These are phyloP conservation scores for Phaeosphaeriaceae sp. DNA, from an alignment of 2,329 filamentous ascomycete genomes.

Conservation along the genomic window DNA sequence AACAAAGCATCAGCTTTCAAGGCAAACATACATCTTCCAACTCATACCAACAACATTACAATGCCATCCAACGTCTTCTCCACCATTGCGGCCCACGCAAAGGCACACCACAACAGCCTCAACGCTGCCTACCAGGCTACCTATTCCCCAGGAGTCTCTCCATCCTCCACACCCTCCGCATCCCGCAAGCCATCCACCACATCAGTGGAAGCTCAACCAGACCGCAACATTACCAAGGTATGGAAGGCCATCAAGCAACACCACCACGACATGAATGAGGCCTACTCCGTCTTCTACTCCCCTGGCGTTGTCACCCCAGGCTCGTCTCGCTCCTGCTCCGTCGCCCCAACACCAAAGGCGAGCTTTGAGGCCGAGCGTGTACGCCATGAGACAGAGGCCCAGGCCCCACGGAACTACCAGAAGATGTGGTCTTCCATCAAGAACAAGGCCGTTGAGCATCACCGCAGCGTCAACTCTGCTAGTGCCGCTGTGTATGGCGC, in stretches of 20 bases:
- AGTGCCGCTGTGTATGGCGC: constrained; percentile 14
- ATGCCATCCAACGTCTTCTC: constrained; percentile 32
- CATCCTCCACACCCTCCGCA: constrained; percentile 11
- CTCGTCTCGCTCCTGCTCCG: constrained; percentile 15
- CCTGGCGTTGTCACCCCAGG: constrained; percentile 14
- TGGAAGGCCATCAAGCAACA: constrained; percentile 41
- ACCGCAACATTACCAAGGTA: constrained; percentile 27
- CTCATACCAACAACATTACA: constrained; percentile 15
- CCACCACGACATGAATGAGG: constrained; percentile 38
- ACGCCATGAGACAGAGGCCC: constrained; percentile 9
- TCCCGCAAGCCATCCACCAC: constrained; percentile 19
- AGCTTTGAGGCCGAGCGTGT: constrained; percentile 20
- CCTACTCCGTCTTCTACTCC: constrained; percentile 36
- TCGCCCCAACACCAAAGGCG: constrained; percentile 16
- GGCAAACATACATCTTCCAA: background rate
- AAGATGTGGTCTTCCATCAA: constrained; percentile 35
- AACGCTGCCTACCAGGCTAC: constrained; percentile 33
- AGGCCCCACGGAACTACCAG: constrained; percentile 25
- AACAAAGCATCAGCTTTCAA: constrained; percentile 13
- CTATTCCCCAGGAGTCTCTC: constrained; percentile 23
- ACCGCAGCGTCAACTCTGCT: constrained; percentile 33
- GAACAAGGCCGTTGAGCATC: constrained; percentile 39
- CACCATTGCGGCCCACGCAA: constrained; percentile 32
- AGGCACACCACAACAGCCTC: constrained; percentile 39
- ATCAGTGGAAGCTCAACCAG: constrained; percentile 17